Percentiles rank a stretch among this genome's conserved stretches.
Evolutionary conservation across 2,329 filamentous ascomycete genomes (phyloP).

Genomic region (Aureobasidium sp.): DNA sequence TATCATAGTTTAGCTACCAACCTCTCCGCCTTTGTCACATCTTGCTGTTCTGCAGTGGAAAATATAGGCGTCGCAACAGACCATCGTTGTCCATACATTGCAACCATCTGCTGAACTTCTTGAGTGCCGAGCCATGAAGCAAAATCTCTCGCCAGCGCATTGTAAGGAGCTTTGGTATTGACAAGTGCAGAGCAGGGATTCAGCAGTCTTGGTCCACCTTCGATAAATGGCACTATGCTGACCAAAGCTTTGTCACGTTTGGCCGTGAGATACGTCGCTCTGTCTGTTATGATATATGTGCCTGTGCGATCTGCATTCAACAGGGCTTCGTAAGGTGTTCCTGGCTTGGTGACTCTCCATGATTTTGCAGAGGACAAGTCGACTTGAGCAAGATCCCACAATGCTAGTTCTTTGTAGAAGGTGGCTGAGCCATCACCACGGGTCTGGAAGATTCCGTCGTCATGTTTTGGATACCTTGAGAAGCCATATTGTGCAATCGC

Average conservation of each 20-base stretch:
- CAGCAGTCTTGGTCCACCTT: slow-evolving; percentile 20
- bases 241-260: slow-evolving; percentile 18
- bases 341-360: slow-evolving; percentile 19
- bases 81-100: slow-evolving; percentile 20
- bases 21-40: neutral
- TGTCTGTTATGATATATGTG: slow-evolving; percentile 23
- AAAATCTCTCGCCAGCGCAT: slow-evolving; percentile 16
- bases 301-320: slow-evolving; percentile 18
- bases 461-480: neutral
- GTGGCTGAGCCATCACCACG: slow-evolving; percentile 23
- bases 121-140: slow-evolving; percentile 19
- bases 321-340: slow-evolving; percentile 22
- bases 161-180: neutral
- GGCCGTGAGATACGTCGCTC: slow-evolving; percentile 22
- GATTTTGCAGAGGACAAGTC: neutral
- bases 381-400: slow-evolving; percentile 19
- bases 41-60: neutral
- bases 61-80: neutral
- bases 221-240: slow-evolving; percentile 16
- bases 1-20: neutral
- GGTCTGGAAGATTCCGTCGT: slow-evolving; percentile 17
- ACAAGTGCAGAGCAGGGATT: slow-evolving; percentile 23
- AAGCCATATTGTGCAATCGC: neutral
- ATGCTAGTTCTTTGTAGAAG: slow-evolving; percentile 19
- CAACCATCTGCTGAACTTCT: slow-evolving; percentile 18